A percentile compares a stretch with the other conserved stretches of the same genome.
phyloP scores from a whole-genome alignment of 257 asterid genomes.

The Solanum sejunctum region DNA sequence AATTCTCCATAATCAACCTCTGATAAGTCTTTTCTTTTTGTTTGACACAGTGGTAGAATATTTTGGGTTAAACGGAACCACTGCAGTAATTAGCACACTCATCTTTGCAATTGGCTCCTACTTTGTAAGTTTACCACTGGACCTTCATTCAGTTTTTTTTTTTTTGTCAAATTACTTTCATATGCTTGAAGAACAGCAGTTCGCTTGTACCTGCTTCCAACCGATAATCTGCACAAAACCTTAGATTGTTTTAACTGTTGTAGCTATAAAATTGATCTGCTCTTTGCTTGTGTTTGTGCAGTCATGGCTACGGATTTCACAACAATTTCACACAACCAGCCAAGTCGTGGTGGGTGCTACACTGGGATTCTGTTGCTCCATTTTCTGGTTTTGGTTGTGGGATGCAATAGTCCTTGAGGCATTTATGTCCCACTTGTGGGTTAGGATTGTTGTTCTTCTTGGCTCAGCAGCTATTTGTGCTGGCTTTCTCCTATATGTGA shows the following conservation, averaged over 20 bases:
- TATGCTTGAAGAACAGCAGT: background rate
- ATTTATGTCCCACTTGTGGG: constrained; percentile 33
- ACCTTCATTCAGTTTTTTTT: background rate
- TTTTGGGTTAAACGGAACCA: constrained; percentile 38
- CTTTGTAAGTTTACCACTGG: constrained; percentile 37
- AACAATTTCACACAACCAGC: constrained; percentile 54
- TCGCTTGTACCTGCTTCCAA: background rate
- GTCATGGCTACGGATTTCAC: constrained; percentile 88
- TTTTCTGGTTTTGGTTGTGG: constrained; percentile 72
- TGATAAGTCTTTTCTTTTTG: background rate
- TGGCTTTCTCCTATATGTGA: constrained; percentile 20
- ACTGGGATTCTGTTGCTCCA: constrained; percentile 35
- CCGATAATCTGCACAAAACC: background rate
- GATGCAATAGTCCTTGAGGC: constrained; percentile 22
- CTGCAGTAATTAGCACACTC: constrained; percentile 31
- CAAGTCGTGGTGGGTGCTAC: constrained; percentile 69
- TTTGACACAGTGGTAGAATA: constrained; percentile 47
- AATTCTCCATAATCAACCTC: background rate
- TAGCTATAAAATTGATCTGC: background rate
- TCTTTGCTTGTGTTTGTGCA: constrained; percentile 15
- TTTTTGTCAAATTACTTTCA: background rate
- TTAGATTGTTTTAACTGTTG: background rate
- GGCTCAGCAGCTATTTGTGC: constrained; percentile 21
- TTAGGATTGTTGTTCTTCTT: constrained; percentile 24
- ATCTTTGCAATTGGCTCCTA: constrained; percentile 37